phyloP scores from a whole-genome alignment of 208 protist genomes.

The Naegleria lovaniensis region DNA sequence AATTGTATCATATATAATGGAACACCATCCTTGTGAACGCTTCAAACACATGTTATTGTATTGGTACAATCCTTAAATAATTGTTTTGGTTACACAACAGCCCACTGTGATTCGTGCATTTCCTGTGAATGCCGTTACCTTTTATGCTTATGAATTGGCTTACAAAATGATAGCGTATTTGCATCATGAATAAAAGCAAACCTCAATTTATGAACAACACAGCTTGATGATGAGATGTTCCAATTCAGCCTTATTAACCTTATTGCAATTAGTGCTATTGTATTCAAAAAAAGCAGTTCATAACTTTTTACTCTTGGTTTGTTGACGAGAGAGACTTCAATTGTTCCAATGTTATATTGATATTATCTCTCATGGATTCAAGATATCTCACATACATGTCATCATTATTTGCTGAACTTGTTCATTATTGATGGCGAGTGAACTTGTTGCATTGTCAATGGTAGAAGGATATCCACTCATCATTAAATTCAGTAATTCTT shows the following conservation, averaged over 20 bases:
- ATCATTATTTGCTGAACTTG: background rate
- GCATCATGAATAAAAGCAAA: no score
- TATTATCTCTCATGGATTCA: background rate
- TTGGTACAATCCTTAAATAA: no score
- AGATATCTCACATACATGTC: slow-evolving; percentile 24
- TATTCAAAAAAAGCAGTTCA: background rate
- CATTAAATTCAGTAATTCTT: background rate
- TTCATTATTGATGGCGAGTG: background rate
- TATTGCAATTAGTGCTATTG: no score
- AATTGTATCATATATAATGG: no score
- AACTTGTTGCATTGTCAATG: background rate
- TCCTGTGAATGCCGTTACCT: slow-evolving; percentile 2
- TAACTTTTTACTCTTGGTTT: no score
- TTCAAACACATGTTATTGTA: no score
- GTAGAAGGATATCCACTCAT: background rate
- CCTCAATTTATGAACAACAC: no score
- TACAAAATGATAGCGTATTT: background rate
- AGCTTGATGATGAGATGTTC: no score
- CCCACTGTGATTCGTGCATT: slow-evolving; percentile 2
- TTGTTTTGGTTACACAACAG: no score
- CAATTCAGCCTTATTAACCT: no score
- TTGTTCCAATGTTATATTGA: slow-evolving; percentile 16
- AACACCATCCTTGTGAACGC: no score
- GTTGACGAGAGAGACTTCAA: background rate
- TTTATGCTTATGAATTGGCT: slow-evolving; percentile 26